Conservation (phyloP, 768 basidiomycete species). For the Termitomyces sp. region DNA sequence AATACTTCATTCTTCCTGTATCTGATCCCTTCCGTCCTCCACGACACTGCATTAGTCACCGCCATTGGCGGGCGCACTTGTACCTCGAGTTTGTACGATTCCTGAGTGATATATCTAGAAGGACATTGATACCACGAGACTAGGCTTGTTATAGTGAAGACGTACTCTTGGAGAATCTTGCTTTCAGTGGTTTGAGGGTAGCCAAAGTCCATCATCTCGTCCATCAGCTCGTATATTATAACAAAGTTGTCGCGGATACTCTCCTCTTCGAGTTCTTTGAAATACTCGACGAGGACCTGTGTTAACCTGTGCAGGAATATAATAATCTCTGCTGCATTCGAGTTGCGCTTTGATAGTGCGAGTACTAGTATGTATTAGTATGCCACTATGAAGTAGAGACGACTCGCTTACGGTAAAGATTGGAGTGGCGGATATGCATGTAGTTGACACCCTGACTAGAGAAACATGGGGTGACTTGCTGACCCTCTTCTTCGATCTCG, state of each 20-base stretch:
- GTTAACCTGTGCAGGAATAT: conserved; percentile 93
- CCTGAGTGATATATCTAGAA: conserved; percentile 92
- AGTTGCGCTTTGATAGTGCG: conserved; percentile 92
- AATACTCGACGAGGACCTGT: conserved; percentile 94
- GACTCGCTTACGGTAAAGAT: conserved; percentile 80
- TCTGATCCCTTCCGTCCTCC: conserved; percentile 95
- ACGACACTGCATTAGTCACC: conserved; percentile 97
- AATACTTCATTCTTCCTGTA: conserved; percentile 99
- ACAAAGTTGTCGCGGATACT: conserved; percentile 99
- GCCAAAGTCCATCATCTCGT: conserved; percentile 99
- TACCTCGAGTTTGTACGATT: conserved; percentile 94
- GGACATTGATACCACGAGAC: background rate
- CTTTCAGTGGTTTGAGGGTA: conserved; percentile 99
- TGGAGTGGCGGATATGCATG: conserved; percentile 98
- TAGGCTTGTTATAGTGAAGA: conserved; percentile 6
- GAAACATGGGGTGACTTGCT: conserved; percentile 95
- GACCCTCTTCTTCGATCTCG: conserved; percentile 96
- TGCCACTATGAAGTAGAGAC: background rate
- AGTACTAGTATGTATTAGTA: conserved; percentile 55
- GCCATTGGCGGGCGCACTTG: conserved; percentile 93
- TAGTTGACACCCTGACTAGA: conserved; percentile 95
- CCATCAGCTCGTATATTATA: conserved; percentile 97
- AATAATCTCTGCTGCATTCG: conserved; percentile 94
- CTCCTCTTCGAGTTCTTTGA: conserved; percentile 99
- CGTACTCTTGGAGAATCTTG: conserved; percentile 96